Conservation (phyloP, 2,329 filamentous ascomycete species). For the Fusarium udum region DNA sequence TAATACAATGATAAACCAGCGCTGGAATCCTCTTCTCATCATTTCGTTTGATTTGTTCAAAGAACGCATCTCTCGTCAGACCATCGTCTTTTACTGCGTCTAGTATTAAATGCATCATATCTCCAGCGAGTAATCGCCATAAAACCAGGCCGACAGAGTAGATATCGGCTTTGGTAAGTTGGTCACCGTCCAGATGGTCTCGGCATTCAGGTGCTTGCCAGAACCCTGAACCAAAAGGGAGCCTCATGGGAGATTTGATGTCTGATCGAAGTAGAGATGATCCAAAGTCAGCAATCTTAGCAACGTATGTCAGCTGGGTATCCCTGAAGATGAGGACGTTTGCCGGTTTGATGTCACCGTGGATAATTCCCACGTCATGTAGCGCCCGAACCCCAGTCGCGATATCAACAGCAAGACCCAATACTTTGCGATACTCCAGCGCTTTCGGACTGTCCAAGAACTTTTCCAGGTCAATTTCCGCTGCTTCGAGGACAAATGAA, state of each 20-base stretch:
- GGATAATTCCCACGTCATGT: neutral
- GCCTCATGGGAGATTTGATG: neutral
- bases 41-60: neutral
- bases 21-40: neutral
- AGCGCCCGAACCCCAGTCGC: neutral
- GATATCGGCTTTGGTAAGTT: neutral
- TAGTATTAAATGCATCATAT: neutral
- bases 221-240: neutral
- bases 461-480: neutral
- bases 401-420: neutral
- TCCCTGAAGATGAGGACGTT: neutral
- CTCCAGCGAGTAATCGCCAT: neutral
- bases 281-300: neutral
- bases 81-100: neutral
- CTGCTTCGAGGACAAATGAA: neutral
- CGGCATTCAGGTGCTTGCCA: neutral
- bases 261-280: neutral
- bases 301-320: fast-evolving
- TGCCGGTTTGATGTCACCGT: neutral
- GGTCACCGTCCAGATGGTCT: neutral
- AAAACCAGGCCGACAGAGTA: neutral
- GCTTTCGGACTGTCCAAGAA: neutral
- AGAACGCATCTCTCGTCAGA: neutral
- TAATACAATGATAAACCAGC: neutral
- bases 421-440: neutral